Conservation (phyloP, 805 yeast genomes). For the Hanseniaspora pseudoguilliermondii region DNA sequence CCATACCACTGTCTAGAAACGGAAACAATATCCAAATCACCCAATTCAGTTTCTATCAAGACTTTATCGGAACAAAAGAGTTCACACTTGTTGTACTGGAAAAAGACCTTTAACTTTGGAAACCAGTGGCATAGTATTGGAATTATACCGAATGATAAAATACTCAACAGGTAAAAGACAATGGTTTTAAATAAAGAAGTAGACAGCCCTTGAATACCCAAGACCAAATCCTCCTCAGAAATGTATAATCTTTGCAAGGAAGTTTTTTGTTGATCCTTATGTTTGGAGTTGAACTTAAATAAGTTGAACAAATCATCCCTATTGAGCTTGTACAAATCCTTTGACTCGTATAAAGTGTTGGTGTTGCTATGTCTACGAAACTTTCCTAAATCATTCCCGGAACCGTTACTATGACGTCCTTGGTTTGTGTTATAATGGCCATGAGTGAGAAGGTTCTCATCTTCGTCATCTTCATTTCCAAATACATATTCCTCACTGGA, state of each 20-base stretch:
- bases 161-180: slow-evolving; percentile 42
- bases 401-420: slow-evolving; percentile 12
- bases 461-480: slow-evolving; percentile 24
- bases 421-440: slow-evolving; percentile 19
- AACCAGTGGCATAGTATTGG: slow-evolving; percentile 74
- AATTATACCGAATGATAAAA: slow-evolving; percentile 54
- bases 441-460: slow-evolving; percentile 20
- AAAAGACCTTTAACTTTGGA: slow-evolving; percentile 56
- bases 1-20: slow-evolving; percentile 46
- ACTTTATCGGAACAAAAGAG: slow-evolving; percentile 84
- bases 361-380: slow-evolving; percentile 17
- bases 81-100: slow-evolving; percentile 54
- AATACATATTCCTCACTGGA: slow-evolving; percentile 18
- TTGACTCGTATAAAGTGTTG: slow-evolving; percentile 17
- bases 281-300: slow-evolving; percentile 21
- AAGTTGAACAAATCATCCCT: neutral
- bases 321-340: slow-evolving; percentile 16
- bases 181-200: slow-evolving; percentile 36
- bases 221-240: slow-evolving; percentile 88
- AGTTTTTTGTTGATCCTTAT: slow-evolving; percentile 30
- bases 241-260: slow-evolving; percentile 71
- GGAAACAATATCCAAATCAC: slow-evolving; percentile 54
- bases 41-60: slow-evolving; percentile 86
- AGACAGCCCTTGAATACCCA: slow-evolving; percentile 84
- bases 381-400: slow-evolving; percentile 15